Evolutionary conservation across 805 yeast species (phyloP), one percentile per base, ranked within the genome.

Genomic region (Schwanniomyces polymorphus): DNA sequence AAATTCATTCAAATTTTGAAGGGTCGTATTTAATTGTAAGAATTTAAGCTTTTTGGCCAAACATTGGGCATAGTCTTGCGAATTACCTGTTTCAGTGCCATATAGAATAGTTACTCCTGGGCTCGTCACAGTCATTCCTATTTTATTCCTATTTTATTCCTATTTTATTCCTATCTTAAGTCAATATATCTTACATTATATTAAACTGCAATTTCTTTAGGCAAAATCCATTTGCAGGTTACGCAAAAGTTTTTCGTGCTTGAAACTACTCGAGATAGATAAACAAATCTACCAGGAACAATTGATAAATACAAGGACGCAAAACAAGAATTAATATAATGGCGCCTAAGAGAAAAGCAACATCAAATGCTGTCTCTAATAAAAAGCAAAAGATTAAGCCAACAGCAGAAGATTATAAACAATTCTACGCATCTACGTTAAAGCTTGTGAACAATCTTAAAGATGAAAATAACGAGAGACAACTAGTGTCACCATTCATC

Each of bases 61-160:
- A 27, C 81, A 74, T 35, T 78, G 76, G 0, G 97, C 97, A 58
- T 81, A 85, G 57, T 92, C 97, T 57, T 86, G 88, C 0, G 97
- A 79, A 58, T 88, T 91, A 0, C 97, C 98, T 0, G 97, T 88
- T 60, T 91, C 98, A 1, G 97, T 85, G 0, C 97, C 97, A 64
- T 86, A 91, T 0, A 94, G 68, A 5, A 94, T 80, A 16, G 82
- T 81, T 9, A 87, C 71, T 12, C 27, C 39, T 16, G 38, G 21
- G 10, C 16, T 28, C 7, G 2, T 28, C 3, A 8, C 7, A 14
- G 18, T 31, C 35, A 16, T 31, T n/a, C 5, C 35, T 31, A 7
- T 16, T 5, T 10, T 27, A 11, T 11, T 8, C 29, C 7, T 27
- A 27, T 27, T 27, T 3, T 27, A 27, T 27, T 4, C 29, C 12